phyloP scores from a whole-genome alignment of 2,329 filamentous ascomycete species.

The Colletotrichum sublineola region DNA sequence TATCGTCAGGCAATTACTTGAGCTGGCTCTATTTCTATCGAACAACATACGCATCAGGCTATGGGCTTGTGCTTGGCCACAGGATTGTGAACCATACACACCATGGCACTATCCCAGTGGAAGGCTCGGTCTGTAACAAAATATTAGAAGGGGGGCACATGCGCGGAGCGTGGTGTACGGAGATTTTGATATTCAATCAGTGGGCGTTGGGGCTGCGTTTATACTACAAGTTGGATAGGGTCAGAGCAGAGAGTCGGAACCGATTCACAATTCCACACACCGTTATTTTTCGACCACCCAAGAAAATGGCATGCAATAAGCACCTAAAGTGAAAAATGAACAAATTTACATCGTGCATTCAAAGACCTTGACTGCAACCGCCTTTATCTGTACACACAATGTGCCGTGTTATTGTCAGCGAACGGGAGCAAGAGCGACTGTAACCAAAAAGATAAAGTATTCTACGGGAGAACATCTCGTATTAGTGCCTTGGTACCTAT shows the following conservation, averaged over 20 bases:
- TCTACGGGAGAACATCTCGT: too few relatives aligned
- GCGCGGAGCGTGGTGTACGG: background rate
- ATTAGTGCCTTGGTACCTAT: too few relatives aligned
- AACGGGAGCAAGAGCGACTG: too few relatives aligned
- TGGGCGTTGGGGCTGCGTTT: too few relatives aligned
- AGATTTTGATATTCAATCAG: background rate
- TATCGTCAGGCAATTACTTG: background rate
- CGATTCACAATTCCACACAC: background rate
- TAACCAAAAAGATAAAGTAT: too few relatives aligned
- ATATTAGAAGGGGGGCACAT: background rate
- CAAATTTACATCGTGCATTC: too few relatives aligned
- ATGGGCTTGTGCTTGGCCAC: background rate
- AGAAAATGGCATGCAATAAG: too few relatives aligned
- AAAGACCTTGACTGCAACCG: background rate
- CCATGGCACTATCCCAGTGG: background rate
- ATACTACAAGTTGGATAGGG: background rate
- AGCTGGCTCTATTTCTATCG: background rate
- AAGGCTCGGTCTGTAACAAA: background rate
- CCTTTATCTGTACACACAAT: background rate
- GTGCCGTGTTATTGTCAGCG: background rate
- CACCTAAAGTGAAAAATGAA: background rate
- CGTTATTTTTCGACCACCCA: background rate
- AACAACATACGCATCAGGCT: background rate
- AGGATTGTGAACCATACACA: background rate
- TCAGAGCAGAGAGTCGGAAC: background rate